Conservation (phyloP, 1,139 yeast species). For the Saccharomyces pastorianus region DNA sequence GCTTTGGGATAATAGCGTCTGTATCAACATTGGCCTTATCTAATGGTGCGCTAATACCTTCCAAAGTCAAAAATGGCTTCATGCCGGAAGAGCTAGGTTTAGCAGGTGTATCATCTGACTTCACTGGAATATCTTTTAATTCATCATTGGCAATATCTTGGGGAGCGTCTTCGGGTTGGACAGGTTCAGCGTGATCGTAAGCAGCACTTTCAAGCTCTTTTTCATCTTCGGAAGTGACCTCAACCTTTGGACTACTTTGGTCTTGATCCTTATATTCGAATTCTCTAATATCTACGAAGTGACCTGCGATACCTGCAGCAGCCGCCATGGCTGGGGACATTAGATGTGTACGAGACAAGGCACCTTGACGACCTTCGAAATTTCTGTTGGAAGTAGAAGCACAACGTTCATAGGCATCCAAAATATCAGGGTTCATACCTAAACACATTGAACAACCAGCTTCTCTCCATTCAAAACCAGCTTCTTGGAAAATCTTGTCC, state of each 20-base stretch:
- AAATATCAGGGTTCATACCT: constrained; percentile 98
- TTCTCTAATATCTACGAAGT: constrained; percentile 82
- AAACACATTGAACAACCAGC: constrained; percentile 99
- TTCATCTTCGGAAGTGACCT: constrained; percentile 45
- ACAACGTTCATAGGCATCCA: constrained; percentile 91
- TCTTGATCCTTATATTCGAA: constrained; percentile 46
- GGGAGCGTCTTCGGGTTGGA: constrained; percentile 34
- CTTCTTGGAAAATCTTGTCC: constrained; percentile 79
- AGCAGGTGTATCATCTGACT: constrained; percentile 50
- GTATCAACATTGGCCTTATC: constrained; percentile 94
- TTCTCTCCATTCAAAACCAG: constrained; percentile 98
- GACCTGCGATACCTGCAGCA: constrained; percentile 92
- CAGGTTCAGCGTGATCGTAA: constrained; percentile 56
- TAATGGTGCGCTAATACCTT: constrained; percentile 88
- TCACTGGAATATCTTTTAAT: constrained; percentile 50
- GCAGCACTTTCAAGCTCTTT: constrained; percentile 62
- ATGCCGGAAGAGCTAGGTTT: constrained; percentile 46
- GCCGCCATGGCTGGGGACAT: constrained; percentile 99
- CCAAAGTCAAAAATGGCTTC: constrained; percentile 65
- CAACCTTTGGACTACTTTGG: constrained; percentile 53
- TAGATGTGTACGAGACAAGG: constrained; percentile 88
- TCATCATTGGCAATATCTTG: constrained; percentile 36
- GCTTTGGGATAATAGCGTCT: constrained; percentile 97
- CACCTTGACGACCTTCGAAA: constrained; percentile 99
- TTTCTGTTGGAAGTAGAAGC: constrained; percentile 98